These are phyloP conservation scores for Xerocomus nothofagi DNA, from an alignment of 1,284 basidiomycete species.

Conservation along the genomic window DNA sequence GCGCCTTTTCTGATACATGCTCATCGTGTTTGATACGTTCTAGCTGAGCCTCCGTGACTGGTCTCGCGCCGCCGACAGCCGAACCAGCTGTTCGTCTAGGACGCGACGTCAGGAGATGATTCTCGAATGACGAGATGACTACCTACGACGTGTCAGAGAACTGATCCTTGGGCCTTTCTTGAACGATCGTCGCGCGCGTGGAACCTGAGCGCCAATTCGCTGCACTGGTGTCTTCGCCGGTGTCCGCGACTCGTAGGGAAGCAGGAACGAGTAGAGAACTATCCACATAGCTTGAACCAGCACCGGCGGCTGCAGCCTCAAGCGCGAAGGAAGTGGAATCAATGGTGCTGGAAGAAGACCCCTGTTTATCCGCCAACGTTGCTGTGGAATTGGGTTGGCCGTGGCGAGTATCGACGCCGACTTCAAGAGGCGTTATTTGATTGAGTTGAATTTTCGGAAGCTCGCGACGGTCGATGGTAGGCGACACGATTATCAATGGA, in stretches of 20 bases:
- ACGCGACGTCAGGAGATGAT: conserved; percentile 2
- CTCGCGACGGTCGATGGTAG: not conserved
- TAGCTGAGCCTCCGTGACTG: not conserved
- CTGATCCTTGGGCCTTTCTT: not conserved
- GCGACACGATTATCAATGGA: conserved; percentile 1
- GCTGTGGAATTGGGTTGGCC: not conserved
- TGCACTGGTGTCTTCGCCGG: not conserved
- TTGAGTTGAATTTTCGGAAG: not conserved
- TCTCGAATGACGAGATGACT: not conserved
- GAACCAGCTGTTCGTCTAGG: conserved; percentile 1
- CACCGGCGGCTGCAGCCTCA: not conserved
- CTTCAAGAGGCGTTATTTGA: not conserved
- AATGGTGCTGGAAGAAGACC: not conserved
- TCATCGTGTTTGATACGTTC: not conserved
- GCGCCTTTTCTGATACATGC: not conserved
- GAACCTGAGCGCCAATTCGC: not conserved
- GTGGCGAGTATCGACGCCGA: not conserved
- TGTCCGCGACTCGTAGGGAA: not conserved
- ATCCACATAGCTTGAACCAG: not conserved
- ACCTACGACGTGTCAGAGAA: conserved; percentile 13
- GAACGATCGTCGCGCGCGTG: too few relatives aligned
- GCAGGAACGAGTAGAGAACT: conserved; percentile 1
- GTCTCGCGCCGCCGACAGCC: not conserved
- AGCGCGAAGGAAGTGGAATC: not conserved
- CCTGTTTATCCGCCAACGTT: not conserved